Percentiles rank a stretch among this genome's conserved stretches.
Evolutionary conservation across 495 filamentous ascomycete species (phyloP).

Genomic region (Daldinia childiae): DNA sequence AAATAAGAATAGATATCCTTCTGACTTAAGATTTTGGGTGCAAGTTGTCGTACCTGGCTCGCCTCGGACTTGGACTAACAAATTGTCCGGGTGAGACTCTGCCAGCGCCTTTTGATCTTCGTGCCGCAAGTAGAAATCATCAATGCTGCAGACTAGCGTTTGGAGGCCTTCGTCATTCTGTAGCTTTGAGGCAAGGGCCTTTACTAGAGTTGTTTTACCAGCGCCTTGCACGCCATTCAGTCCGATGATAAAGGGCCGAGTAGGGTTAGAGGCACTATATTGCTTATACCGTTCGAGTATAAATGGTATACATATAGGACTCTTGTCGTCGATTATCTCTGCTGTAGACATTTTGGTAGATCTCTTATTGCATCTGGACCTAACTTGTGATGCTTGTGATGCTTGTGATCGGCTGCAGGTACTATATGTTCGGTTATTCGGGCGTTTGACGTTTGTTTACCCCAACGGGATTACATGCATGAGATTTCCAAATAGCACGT

Average conservation of each 20-base stretch:
- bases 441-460: constrained; percentile 11
- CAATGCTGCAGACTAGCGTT: constrained; percentile 83
- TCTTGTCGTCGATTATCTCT: constrained; percentile 84
- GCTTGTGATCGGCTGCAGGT: constrained; percentile 24
- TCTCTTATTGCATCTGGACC: not conserved
- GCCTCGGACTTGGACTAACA: constrained; percentile 81
- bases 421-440: constrained; percentile 34
- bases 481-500: not conserved
- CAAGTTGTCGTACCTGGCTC: constrained; percentile 64
- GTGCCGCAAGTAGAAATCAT: constrained; percentile 88
- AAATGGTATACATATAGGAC: constrained; percentile 86
- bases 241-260: constrained; percentile 65
- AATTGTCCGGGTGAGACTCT: constrained; percentile 70
- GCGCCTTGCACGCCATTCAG: constrained; percentile 82
- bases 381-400: too few relatives aligned
- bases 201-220: constrained; percentile 90
- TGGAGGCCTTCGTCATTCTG: constrained; percentile 70
- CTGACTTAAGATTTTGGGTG: constrained; percentile 1
- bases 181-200: constrained; percentile 72
- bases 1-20: constrained; percentile 5
- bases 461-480: constrained; percentile 7
- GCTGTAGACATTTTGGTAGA: constrained; percentile 27
- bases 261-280: constrained; percentile 55
- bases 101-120: constrained; percentile 76
- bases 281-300: constrained; percentile 71